Percentiles rank a stretch among this genome's conserved stretches.
These are phyloP conservation scores for Backusella mclennaniae DNA, from an alignment of 192 early-diverging fungal species.

Conservation along the genomic window DNA sequence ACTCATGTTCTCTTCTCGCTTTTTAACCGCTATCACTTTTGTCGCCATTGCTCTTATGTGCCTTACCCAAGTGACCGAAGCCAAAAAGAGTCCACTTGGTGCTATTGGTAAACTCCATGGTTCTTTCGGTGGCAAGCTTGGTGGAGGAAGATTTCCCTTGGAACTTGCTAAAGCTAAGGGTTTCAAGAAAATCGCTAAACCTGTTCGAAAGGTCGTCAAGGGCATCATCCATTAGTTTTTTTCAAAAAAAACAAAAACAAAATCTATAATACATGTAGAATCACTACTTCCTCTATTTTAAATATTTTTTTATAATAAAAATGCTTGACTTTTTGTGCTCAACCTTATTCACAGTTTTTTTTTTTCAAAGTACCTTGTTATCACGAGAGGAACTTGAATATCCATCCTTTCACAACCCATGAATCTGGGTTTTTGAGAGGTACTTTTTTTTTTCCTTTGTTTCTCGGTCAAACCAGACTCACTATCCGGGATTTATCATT, in stretches of 20 bases:
- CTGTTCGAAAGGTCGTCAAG: background rate
- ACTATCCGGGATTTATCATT: background rate
- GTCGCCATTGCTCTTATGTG: background rate
- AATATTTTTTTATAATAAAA: too few species aligned
- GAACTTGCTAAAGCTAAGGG: background rate
- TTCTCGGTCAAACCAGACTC: background rate
- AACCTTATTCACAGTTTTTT: too few species aligned
- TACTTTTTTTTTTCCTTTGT: background rate
- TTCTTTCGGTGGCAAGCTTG: background rate
- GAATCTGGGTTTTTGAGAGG: background rate
- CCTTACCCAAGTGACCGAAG: background rate
- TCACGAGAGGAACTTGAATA: too few species aligned
- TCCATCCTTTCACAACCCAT: background rate
- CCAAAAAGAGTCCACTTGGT: background rate
- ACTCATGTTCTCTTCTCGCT: background rate
- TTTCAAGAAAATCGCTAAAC: background rate
- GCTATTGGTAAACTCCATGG: background rate
- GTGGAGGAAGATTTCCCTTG: background rate
- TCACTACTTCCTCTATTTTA: too few species aligned
- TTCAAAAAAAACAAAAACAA: background rate
- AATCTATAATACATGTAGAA: background rate
- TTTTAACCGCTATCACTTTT: background rate
- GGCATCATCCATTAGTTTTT: background rate
- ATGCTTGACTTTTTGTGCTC: too few species aligned
- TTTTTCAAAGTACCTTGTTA: too few species aligned